Evolutionary conservation across 352 stramenopile genomes (phyloP).

Genomic region (Phytophthora vignae): DNA sequence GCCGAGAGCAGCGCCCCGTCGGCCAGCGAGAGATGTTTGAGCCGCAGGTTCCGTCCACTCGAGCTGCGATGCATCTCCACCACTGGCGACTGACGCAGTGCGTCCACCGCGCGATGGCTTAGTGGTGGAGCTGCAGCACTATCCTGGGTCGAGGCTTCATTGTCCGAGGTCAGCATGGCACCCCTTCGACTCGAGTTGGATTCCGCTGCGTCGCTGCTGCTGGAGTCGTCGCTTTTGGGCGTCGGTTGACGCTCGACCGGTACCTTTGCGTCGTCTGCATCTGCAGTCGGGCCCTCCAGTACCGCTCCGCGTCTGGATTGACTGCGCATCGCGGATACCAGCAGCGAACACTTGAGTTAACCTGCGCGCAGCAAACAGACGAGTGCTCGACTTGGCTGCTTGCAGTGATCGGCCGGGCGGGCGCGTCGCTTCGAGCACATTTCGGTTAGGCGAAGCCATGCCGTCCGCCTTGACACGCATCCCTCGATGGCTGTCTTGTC

Average conservation of each 20-base stretch:
- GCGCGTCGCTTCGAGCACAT: slow-evolving; percentile 30
- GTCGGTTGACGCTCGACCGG: slow-evolving; percentile 11
- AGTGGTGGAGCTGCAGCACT: not conserved
- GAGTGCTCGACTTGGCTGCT: slow-evolving; percentile 6
- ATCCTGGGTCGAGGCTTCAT: slow-evolving; percentile 7
- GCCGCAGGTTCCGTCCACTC: slow-evolving; percentile 56
- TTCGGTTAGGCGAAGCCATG: slow-evolving; percentile 18
- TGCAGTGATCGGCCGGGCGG: slow-evolving; percentile 19
- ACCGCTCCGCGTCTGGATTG: not conserved
- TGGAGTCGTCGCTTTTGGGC: slow-evolving; percentile 25
- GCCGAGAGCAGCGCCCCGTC: slow-evolving; percentile 42
- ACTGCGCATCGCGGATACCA: slow-evolving; percentile 8
- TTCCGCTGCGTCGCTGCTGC: not conserved
- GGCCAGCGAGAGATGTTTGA: slow-evolving; percentile 51
- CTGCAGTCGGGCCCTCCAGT: not conserved
- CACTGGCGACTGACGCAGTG: slow-evolving; percentile 31
- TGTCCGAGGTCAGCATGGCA: slow-evolving; percentile 26
- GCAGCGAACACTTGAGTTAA: no score
- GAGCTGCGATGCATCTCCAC: slow-evolving; percentile 62
- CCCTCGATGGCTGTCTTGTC: not conserved
- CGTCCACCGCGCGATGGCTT: slow-evolving; percentile 37
- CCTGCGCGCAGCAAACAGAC: slow-evolving; percentile 8
- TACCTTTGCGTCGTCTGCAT: slow-evolving; percentile 6
- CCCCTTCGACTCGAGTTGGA: slow-evolving; percentile 16
- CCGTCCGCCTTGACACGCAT: slow-evolving; percentile 7